Evolutionary conservation across 345 rosid genomes (phyloP), one percentile per base, ranked within the genome.

Genomic region (Rhizophora apiculata): DNA sequence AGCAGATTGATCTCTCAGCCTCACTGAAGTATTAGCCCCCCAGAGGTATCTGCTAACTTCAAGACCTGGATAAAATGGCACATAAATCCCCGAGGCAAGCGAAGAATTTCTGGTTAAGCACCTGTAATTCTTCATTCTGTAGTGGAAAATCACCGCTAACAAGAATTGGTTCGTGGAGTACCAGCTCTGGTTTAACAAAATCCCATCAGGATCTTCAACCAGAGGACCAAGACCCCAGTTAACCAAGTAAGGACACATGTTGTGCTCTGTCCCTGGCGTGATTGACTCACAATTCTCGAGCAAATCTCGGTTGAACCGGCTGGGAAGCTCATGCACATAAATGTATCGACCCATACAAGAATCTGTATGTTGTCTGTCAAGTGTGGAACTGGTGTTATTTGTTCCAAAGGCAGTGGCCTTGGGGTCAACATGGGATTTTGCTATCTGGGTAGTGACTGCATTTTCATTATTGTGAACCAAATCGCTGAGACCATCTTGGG

Each of bases 31-130:
- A 1, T 60, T 61, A 39, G 22, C 46, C 43, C 71, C 71, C 79
- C 79, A 76, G 36, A 76, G 64, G 53, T 51, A 69, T 53, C 79
- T 65, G 7, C 79, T 34, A 52, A 69, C 29, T 20, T 74, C 78
- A 64, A 69, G 73, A 63, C 78, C 78, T 18, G 69, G 69, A 63
- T 74, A 74, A 64, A 56, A 74, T 0, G 78, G 78, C 19, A 74
- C 73, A 37, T 63, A 74, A 63, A 74, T 43, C 8, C 73, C 78
- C 6, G 78, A 74, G 2, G 78, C 78, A 69, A 74, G 60, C 34
- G 78, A 74, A 43, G 78, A 74, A 74, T 74, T 65, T 31, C 65
- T 64, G 60, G 78, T 74, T 59, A 74, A 58, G 53, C 78, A 74
- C 61, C 21, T 59, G 31, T 74, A 74, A 8, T 69, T 64, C 62